Evolutionary conservation across 2,329 filamentous ascomycete genomes (phyloP).

Genomic region (Ascosphaera aggregata): DNA sequence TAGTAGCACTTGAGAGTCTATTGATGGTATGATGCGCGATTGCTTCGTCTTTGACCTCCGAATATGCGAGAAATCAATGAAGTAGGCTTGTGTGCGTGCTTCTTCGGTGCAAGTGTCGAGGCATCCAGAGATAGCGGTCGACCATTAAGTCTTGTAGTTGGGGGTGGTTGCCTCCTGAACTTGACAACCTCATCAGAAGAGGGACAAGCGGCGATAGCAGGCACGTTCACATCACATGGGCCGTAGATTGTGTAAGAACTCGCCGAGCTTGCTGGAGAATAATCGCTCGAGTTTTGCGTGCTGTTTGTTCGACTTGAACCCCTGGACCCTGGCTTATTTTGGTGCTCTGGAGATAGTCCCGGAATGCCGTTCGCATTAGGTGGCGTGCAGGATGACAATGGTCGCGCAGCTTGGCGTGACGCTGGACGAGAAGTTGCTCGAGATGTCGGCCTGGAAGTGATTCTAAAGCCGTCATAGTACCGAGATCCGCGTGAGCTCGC

Average conservation of each 20-base stretch:
- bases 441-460: slow-evolving; percentile 3
- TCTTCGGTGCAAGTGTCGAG: neutral
- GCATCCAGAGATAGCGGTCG: neutral
- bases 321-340: neutral
- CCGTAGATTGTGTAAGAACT: slow-evolving; percentile 1
- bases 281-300: slow-evolving; percentile 1
- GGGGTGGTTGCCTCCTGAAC: neutral
- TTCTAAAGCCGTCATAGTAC: slow-evolving; percentile 4
- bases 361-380: neutral
- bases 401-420: neutral
- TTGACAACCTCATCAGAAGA: neutral
- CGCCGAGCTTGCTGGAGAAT: neutral
- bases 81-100: neutral
- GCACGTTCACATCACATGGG: neutral
- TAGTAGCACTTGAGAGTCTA: neutral
- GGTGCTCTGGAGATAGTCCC: neutral
- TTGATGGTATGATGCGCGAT: neutral
- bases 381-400: neutral
- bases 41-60: neutral
- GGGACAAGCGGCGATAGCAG: neutral
- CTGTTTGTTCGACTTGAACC: neutral
- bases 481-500: slow-evolving; percentile 4
- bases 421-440: neutral
- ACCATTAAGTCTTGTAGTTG: neutral
- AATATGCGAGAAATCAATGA: neutral